Percentiles rank a stretch among this genome's conserved stretches.
Evolutionary conservation across 495 filamentous ascomycete species (phyloP).

Genomic region (Aspergillus nidulans): DNA sequence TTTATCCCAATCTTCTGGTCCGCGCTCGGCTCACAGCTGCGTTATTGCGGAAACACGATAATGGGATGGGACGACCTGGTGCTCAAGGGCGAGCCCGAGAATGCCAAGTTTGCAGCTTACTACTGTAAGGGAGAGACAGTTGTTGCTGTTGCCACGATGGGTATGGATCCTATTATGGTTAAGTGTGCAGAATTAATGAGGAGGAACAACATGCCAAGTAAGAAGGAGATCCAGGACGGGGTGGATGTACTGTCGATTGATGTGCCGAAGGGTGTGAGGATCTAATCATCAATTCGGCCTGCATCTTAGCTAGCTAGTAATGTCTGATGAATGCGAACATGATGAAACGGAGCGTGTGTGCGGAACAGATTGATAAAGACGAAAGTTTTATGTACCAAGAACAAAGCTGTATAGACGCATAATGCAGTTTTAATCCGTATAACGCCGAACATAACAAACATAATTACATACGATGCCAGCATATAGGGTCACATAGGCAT

Average conservation of each 20-base stretch:
- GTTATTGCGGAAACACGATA: slow-evolving; percentile 84
- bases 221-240: slow-evolving; percentile 69
- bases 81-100: slow-evolving; percentile 68
- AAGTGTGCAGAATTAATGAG: slow-evolving; percentile 85
- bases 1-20: slow-evolving; percentile 98
- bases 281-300: neutral
- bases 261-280: slow-evolving; percentile 38
- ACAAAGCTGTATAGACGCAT: neutral
- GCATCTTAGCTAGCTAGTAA: neutral
- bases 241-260: slow-evolving; percentile 65
- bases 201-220: slow-evolving; percentile 72
- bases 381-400: neutral
- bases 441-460: slow-evolving; percentile 16
- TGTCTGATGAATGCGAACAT: neutral
- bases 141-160: slow-evolving; percentile 91
- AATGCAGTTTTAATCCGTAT: slow-evolving; percentile 5
- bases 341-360: neutral
- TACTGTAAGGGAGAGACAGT: slow-evolving; percentile 83
- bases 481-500: neutral
- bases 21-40: slow-evolving; percentile 78
- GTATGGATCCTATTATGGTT: slow-evolving; percentile 79
- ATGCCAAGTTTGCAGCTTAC: slow-evolving; percentile 82
- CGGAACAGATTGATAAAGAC: neutral
- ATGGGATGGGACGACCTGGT: slow-evolving; percentile 82
- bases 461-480: neutral